These are phyloP conservation scores for Cladorrhinum sp. DNA, from an alignment of 2,329 filamentous ascomycete genomes.

Conservation along the genomic window DNA sequence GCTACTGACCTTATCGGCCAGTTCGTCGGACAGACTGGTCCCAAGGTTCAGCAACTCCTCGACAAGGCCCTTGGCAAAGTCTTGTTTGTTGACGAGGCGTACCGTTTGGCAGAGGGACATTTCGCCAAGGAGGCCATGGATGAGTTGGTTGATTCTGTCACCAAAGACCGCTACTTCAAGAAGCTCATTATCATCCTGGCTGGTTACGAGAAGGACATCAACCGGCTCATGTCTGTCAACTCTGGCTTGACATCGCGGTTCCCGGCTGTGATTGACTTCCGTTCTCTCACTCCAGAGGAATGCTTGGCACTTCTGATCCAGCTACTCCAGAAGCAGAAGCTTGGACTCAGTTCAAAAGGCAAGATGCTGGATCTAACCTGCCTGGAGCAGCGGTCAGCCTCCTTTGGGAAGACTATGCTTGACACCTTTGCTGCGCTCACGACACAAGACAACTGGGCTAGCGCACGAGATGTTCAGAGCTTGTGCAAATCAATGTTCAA, in stretches of 20 bases:
- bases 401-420: slow-evolving; percentile 28
- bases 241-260: slow-evolving; percentile 64
- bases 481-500: slow-evolving; percentile 51
- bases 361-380: slow-evolving; percentile 28
- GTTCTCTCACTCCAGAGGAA: slow-evolving; percentile 38
- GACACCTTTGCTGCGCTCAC: slow-evolving; percentile 41
- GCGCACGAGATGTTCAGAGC: slow-evolving; percentile 58
- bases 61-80: slow-evolving; percentile 64
- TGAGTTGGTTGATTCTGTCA: slow-evolving; percentile 50
- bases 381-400: slow-evolving; percentile 19
- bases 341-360: slow-evolving; percentile 15
- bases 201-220: slow-evolving; percentile 66
- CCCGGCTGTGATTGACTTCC: slow-evolving; percentile 58
- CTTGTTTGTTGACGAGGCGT: slow-evolving; percentile 71
- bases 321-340: slow-evolving; percentile 30
- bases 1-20: slow-evolving; percentile 66
- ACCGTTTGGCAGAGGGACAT: slow-evolving; percentile 55
- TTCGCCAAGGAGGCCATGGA: slow-evolving; percentile 58
- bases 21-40: slow-evolving; percentile 67
- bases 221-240: slow-evolving; percentile 59
- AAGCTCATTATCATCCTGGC: slow-evolving; percentile 67
- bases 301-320: slow-evolving; percentile 45
- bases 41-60: slow-evolving; percentile 59
- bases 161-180: slow-evolving; percentile 54
- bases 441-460: slow-evolving; percentile 54